Evolutionary conservation across 169 alveolate genomes (phyloP).

Genomic region (Eimeria praecox): DNA sequence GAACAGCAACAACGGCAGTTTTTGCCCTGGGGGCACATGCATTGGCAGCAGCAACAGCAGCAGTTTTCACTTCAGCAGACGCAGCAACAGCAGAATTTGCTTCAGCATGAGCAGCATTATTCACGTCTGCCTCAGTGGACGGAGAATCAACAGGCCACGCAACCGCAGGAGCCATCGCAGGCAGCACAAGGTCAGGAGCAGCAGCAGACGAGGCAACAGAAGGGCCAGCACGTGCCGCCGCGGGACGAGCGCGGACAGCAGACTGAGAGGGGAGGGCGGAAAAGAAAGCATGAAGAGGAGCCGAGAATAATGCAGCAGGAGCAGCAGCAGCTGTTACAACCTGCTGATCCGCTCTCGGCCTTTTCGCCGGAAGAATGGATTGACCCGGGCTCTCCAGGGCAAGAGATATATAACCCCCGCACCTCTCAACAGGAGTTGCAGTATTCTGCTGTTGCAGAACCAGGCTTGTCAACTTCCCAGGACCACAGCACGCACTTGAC

Average conservation of each 20-base stretch:
- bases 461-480: no score
- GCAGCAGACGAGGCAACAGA: background rate
- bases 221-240: background rate
- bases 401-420: background rate
- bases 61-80: constrained; percentile 15
- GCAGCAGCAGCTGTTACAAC: constrained; percentile 25
- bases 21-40: background rate
- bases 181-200: background rate
- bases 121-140: no score
- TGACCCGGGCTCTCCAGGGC: background rate
- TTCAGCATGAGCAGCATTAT: constrained; percentile 46
- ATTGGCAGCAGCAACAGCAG: background rate
- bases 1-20: no score
- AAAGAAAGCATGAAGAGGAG: background rate
- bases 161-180: no score
- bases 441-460: background rate
- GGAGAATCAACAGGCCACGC: no score
- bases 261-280: background rate
- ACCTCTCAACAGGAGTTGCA: background rate
- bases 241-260: background rate
- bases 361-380: constrained; percentile 57
- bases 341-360: constrained; percentile 21
- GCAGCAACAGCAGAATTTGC: background rate
- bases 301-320: constrained; percentile 8
- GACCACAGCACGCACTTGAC: no score